phyloP scores from a whole-genome alignment of 768 basidiomycete genomes.

The Wakefieldia striispora region DNA sequence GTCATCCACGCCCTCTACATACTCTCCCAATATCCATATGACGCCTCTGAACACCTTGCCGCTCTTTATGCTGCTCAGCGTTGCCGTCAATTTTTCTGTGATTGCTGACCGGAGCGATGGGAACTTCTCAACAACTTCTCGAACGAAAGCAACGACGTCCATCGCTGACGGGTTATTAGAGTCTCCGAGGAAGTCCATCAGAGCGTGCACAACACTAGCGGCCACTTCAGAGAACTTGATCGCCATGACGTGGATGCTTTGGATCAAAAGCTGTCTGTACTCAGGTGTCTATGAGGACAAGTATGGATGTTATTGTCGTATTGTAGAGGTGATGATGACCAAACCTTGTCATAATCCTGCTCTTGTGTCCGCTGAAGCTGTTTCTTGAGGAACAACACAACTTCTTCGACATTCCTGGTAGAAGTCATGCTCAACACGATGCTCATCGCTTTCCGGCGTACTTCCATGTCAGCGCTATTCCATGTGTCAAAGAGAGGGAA shows the following conservation, averaged over 20 bases:
- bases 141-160: constrained; percentile 88
- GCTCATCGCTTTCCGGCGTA: constrained; percentile 85
- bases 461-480: constrained; percentile 89
- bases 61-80: constrained; percentile 85
- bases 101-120: constrained; percentile 80
- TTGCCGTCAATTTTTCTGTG: constrained; percentile 78
- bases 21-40: constrained; percentile 98
- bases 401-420: constrained; percentile 93
- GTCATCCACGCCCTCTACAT: constrained; percentile 64
- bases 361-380: constrained; percentile 94
- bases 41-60: constrained; percentile 97
- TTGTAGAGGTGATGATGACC: neutral
- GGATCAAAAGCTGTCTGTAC: constrained; percentile 94
- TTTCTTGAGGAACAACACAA: constrained; percentile 95
- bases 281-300: constrained; percentile 66
- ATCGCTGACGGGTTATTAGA: constrained; percentile 93
- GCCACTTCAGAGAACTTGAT: constrained; percentile 97
- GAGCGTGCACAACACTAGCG: constrained; percentile 88
- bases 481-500: neutral
- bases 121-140: constrained; percentile 98
- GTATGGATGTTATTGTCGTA: neutral
- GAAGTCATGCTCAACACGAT: constrained; percentile 93
- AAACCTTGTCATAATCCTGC: constrained; percentile 87
- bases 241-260: constrained; percentile 94
- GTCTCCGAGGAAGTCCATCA: constrained; percentile 94